Evolutionary conservation across 2,329 filamentous ascomycete genomes (phyloP).

Genomic region (Phialophora expanda): DNA sequence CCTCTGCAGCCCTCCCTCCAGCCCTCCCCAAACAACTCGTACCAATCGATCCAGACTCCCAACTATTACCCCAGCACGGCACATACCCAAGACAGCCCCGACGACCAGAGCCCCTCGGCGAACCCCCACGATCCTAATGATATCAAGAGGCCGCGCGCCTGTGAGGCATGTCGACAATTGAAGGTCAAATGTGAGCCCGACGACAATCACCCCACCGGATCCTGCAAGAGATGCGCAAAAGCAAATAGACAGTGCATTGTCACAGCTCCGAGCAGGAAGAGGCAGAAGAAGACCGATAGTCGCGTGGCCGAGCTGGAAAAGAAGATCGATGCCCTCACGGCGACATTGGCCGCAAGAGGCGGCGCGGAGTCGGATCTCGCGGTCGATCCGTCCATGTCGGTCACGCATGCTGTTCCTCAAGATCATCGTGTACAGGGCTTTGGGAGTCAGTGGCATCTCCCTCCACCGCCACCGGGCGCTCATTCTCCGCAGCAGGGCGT

Average conservation of each 20-base stretch:
- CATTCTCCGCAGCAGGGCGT: slow-evolving; percentile 33
- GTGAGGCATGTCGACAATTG: slow-evolving; percentile 74
- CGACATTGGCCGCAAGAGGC: slow-evolving; percentile 69
- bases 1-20: slow-evolving; percentile 38
- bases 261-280: slow-evolving; percentile 75
- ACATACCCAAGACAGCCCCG: slow-evolving; percentile 36
- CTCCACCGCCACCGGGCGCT: not conserved
- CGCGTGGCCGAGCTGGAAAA: slow-evolving; percentile 88
- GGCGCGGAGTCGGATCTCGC: slow-evolving; percentile 38
- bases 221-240: slow-evolving; percentile 79
- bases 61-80: slow-evolving; percentile 36
- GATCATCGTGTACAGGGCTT: slow-evolving; percentile 26
- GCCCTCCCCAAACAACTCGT: slow-evolving; percentile 37
- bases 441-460: slow-evolving; percentile 34
- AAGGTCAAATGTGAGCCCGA: slow-evolving; percentile 88
- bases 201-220: slow-evolving; percentile 63
- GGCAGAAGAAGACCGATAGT: slow-evolving; percentile 90
- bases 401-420: slow-evolving; percentile 24
- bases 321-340: slow-evolving; percentile 88
- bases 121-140: slow-evolving; percentile 50
- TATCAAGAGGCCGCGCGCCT: slow-evolving; percentile 71
- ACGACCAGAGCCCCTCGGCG: slow-evolving; percentile 34
- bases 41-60: slow-evolving; percentile 37
- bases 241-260: slow-evolving; percentile 77
- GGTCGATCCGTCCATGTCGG: slow-evolving; percentile 34